phyloP scores from a whole-genome alignment of 176 grass and related monocot genomes.

The Eleusine indica region DNA sequence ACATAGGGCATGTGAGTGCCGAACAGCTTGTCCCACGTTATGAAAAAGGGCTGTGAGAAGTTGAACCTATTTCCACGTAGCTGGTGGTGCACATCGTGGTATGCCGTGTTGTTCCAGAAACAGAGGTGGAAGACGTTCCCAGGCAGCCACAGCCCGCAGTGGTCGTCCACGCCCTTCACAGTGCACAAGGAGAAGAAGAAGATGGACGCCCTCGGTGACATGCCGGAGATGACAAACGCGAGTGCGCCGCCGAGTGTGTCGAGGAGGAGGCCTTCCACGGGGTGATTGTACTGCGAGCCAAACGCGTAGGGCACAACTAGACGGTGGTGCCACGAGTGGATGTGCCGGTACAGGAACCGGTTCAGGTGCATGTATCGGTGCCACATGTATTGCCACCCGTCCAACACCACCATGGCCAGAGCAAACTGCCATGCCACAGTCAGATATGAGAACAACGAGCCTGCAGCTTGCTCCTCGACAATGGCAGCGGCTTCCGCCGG shows the following conservation, averaged over 20 bases:
- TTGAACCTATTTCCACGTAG: constrained; percentile 46
- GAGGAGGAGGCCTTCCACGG: constrained; percentile 56
- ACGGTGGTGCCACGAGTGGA: constrained; percentile 78
- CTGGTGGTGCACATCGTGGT: constrained; percentile 71
- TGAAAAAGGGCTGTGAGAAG: constrained; percentile 65
- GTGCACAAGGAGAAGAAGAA: constrained; percentile 55
- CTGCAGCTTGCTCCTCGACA: background rate
- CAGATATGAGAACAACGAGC: background rate
- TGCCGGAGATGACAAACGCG: constrained; percentile 46
- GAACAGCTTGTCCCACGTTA: constrained; percentile 54
- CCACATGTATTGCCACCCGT: constrained; percentile 58
- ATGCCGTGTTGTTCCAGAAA: constrained; percentile 55
- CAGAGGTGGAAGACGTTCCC: constrained; percentile 51
- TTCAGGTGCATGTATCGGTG: constrained; percentile 44
- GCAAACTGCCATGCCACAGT: constrained; percentile 34
- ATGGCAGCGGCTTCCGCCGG: background rate
- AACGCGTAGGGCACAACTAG: constrained; percentile 59
- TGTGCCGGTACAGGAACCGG: constrained; percentile 48
- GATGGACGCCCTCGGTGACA: constrained; percentile 1
- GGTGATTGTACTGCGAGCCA: constrained; percentile 69
- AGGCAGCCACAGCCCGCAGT: constrained; percentile 54
- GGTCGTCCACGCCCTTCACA: constrained; percentile 63
- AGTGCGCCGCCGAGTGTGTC: constrained; percentile 45
- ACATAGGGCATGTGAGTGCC: constrained; percentile 35
- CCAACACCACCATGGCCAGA: constrained; percentile 57